phyloP scores from a whole-genome alignment of 129 eudicot species.

The Pulicaria dysenterica region DNA sequence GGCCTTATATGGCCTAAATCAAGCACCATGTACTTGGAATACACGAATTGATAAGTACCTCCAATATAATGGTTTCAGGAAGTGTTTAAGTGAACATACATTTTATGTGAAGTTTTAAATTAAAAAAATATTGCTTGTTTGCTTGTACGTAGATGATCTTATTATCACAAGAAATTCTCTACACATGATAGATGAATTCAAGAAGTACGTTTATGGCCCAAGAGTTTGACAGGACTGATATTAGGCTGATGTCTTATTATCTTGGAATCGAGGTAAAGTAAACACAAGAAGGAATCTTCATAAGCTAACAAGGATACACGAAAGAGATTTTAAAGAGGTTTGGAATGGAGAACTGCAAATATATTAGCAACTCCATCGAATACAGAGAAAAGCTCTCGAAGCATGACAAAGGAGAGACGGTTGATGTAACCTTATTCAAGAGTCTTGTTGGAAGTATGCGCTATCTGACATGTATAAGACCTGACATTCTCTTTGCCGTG shows the following conservation, averaged over 20 bases:
- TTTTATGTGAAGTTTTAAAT: neutral
- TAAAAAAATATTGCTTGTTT: neutral
- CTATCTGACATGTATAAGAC: neutral
- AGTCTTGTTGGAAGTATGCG: neutral
- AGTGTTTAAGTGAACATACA: neutral
- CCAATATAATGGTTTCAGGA: neutral
- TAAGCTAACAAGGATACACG: too few species aligned
- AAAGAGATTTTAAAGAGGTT: too few species aligned
- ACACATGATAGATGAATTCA: neutral
- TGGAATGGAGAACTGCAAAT: too few species aligned
- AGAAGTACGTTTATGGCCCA: neutral
- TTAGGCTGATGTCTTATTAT: neutral
- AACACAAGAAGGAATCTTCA: too few species aligned
- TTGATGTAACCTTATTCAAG: neutral
- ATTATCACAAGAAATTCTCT: neutral
- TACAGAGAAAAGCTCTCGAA: too few species aligned
- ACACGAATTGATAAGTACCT: too few species aligned
- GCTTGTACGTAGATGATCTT: neutral
- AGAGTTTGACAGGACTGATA: neutral
- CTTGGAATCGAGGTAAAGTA: neutral
- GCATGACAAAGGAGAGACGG: too few species aligned
- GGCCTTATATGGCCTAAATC: neutral
- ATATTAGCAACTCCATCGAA: too few species aligned
- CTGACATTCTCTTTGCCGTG: neutral
- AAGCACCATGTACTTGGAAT: neutral